These are phyloP conservation scores for Populus tremula DNA, from an alignment of 345 rosid species.

Conservation along the genomic window DNA sequence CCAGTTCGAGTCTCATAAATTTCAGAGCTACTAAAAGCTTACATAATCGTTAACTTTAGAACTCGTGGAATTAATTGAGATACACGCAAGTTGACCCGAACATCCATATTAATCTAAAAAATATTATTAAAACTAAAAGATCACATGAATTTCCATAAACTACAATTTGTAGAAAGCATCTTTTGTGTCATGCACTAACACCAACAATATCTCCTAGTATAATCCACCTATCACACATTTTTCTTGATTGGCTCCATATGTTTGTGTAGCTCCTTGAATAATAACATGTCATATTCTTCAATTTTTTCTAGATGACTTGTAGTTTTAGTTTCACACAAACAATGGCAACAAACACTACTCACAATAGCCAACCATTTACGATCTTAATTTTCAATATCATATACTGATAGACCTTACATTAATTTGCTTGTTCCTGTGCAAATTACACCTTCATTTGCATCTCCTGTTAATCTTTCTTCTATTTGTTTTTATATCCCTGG, in stretches of 20 bases:
- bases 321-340: background rate
- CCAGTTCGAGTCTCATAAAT: no score
- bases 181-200: background rate
- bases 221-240: background rate
- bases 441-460: no score
- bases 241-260: background rate
- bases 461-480: no score
- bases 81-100: fast-evolving
- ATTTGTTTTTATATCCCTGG: no score
- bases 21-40: fast-evolving
- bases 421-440: constrained; percentile 19
- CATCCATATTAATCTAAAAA: no score
- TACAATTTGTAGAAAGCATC: background rate
- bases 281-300: no score
- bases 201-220: background rate
- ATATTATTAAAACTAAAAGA: background rate
- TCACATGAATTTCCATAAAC: background rate
- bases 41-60: no score
- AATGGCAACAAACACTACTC: background rate
- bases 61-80: no score
- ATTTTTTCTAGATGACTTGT: background rate
- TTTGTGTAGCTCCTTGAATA: background rate
- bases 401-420: constrained; percentile 58
- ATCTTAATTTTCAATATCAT: background rate
- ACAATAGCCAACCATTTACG: background rate